Evolutionary conservation across 1,139 yeast genomes (phyloP).

Genomic region (Lodderomyces margitis): DNA sequence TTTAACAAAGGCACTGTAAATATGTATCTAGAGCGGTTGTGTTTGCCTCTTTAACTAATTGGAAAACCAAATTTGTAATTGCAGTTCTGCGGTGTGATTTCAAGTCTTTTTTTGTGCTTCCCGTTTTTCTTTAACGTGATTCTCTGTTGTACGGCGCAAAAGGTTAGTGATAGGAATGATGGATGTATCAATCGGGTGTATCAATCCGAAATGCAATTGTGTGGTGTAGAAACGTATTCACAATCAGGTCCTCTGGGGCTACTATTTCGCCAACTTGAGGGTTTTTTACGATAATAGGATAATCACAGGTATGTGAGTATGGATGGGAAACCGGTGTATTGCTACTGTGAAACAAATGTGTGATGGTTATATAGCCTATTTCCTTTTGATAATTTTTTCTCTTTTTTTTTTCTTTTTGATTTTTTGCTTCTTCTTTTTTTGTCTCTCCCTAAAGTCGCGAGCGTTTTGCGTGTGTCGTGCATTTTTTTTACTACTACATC

Average conservation of each 20-base stretch:
- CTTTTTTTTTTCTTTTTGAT: constrained; percentile 2
- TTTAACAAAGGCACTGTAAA: neutral
- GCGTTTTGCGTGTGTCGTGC: neutral
- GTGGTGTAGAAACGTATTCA: neutral
- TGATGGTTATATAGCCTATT: neutral
- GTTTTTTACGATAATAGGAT: neutral
- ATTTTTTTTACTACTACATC: neutral
- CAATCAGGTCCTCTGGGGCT: no score
- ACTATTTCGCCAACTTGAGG: neutral
- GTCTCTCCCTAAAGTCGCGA: no score
- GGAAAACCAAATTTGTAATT: no score
- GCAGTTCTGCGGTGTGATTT: no score
- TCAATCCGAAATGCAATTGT: no score
- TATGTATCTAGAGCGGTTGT: neutral
- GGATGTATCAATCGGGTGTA: neutral
- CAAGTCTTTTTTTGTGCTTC: no score
- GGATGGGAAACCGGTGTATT: neutral
- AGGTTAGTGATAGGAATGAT: no score
- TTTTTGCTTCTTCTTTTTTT: constrained; percentile 4
- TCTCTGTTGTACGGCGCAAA: no score
- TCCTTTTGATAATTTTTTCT: neutral
- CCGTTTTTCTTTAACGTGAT: no score
- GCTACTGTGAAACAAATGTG: neutral
- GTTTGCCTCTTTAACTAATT: neutral
- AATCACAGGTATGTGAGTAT: neutral